Percentiles rank a stretch among this genome's conserved stretches.
phyloP scores from a whole-genome alignment of 2,329 filamentous ascomycete genomes.

The Cordyceps farinosa region DNA sequence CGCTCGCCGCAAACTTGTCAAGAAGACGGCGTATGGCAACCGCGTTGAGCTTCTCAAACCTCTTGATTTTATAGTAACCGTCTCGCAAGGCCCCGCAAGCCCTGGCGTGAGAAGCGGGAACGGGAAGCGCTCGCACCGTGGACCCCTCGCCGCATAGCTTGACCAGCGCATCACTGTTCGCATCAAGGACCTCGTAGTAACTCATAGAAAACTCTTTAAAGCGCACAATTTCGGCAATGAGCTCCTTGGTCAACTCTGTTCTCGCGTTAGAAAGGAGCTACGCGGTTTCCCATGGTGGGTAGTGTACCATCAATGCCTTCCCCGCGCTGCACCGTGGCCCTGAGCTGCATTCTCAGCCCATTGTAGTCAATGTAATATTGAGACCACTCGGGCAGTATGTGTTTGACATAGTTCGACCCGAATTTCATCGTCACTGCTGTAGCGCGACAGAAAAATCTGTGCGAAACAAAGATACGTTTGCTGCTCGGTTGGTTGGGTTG shows the following conservation, averaged over 20 bases:
- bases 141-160: too few relatives aligned
- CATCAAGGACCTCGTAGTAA: neutral
- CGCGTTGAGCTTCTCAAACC: neutral
- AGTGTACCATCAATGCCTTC: neutral
- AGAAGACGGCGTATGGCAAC: neutral
- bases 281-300: neutral
- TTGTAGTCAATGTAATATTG: conserved; percentile 29
- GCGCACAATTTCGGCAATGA: neutral
- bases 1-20: neutral
- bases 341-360: conserved; percentile 22
- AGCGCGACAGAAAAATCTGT: neutral
- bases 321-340: neutral
- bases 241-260: neutral
- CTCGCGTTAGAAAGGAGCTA: neutral
- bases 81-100: neutral
- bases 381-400: conserved; percentile 28
- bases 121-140: neutral
- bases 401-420: conserved; percentile 26
- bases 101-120: too few relatives aligned
- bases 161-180: neutral
- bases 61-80: neutral
- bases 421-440: conserved; percentile 28
- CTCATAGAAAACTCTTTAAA: neutral
- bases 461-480: neutral
- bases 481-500: neutral